phyloP scores from a whole-genome alignment of 768 basidiomycete genomes.

The Kondoa malvinella region DNA sequence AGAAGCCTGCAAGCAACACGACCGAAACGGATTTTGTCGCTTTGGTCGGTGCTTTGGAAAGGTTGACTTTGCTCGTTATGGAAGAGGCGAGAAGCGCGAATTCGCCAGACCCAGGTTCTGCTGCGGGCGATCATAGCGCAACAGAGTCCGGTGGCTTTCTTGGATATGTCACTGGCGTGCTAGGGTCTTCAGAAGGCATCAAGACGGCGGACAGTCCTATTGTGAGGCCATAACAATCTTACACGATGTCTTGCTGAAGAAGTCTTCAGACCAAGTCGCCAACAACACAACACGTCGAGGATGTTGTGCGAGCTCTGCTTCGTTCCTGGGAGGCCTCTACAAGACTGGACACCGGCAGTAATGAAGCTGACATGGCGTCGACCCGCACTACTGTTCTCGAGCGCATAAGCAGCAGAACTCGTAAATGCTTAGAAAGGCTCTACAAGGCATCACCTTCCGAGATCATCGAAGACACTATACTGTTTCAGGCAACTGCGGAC shows the following conservation, averaged over 20 bases:
- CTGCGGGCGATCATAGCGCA: conserved; percentile 42
- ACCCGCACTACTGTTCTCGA: conserved; percentile 19
- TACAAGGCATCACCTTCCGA: conserved; percentile 65
- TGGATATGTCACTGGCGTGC: conserved; percentile 81
- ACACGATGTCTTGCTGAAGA: conserved; percentile 13
- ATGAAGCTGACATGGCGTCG: conserved; percentile 10
- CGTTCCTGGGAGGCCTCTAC: conserved; percentile 20
- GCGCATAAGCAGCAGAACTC: conserved; percentile 40
- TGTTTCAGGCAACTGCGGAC: conserved; percentile 41
- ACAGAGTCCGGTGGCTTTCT: conserved; percentile 50
- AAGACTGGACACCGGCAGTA: conserved; percentile 9
- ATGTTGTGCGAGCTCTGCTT: conserved; percentile 11
- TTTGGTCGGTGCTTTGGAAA: conserved; percentile 67
- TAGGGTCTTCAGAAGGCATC: conserved; percentile 47
- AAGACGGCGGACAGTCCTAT: neutral
- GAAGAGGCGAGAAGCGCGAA: conserved; percentile 18
- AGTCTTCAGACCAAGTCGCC: conserved; percentile 13
- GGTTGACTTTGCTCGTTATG: conserved; percentile 51
- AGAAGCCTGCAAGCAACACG: conserved; percentile 30
- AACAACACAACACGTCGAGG: conserved; percentile 4
- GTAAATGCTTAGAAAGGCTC: conserved; percentile 64
- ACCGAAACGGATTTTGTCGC: conserved; percentile 71
- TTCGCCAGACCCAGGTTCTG: conserved; percentile 44
- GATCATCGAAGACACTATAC: conserved; percentile 64
- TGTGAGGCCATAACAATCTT: conserved; percentile 7